A percentile compares a stretch with the other conserved stretches of the same genome.
Conservation (phyloP, 768 basidiomycete species). For the Tulasnella sp. region DNA sequence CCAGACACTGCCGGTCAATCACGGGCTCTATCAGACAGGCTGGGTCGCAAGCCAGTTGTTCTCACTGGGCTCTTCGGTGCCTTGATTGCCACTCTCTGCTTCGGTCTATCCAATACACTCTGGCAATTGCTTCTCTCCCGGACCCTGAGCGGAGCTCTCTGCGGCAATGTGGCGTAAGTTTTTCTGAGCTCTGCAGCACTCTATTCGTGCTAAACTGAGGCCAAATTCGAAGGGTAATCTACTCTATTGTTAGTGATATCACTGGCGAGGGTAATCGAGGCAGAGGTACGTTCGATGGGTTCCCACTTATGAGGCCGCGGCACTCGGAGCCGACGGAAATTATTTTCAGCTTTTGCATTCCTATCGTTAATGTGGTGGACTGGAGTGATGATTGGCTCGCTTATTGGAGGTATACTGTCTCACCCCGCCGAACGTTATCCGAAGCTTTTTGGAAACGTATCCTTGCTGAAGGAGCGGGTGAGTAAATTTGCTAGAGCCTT, state of each 20-base stretch:
- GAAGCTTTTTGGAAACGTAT: constrained; percentile 34
- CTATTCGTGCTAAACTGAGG: too few species aligned
- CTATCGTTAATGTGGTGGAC: neutral
- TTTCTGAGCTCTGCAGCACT: neutral
- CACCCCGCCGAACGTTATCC: constrained; percentile 49
- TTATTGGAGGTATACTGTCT: constrained; percentile 50
- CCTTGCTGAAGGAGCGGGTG: constrained; percentile 33
- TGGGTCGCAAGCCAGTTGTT: constrained; percentile 26
- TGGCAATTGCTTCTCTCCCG: neutral
- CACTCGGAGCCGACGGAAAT: neutral
- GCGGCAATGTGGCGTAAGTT: constrained; percentile 15
- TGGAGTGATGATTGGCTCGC: constrained; percentile 6
- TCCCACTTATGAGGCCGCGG: neutral
- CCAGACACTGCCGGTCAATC: neutral
- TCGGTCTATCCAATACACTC: constrained; percentile 15
- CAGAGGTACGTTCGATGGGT: constrained; percentile 25
- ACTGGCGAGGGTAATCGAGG: constrained; percentile 57
- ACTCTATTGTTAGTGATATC: constrained; percentile 55
- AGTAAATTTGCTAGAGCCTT: neutral
- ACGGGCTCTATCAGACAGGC: constrained; percentile 14
- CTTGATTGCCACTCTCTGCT: constrained; percentile 11
- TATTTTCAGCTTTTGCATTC: neutral
- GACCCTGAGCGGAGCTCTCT: neutral
- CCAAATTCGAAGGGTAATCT: constrained; percentile 29
- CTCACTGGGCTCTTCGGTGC: constrained; percentile 21